phyloP scores from a whole-genome alignment of 2,329 filamentous ascomycete genomes.

The Penicillium capsulatum region DNA sequence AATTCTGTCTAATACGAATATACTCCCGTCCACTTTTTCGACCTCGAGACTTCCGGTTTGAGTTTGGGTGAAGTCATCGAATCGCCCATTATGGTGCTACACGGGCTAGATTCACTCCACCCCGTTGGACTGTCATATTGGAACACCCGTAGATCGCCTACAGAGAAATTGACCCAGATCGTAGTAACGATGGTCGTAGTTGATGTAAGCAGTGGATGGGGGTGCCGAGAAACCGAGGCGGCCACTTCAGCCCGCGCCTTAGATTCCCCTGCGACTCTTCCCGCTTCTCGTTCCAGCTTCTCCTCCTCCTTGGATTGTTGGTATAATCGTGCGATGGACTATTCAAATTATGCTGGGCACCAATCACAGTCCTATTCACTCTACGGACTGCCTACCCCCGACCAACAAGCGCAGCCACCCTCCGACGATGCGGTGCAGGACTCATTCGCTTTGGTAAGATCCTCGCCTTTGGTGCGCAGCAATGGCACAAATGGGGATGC shows the following conservation, averaged over 20 bases:
- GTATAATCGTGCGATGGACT: constrained; percentile 50
- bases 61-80: constrained; percentile 20
- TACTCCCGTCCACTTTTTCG: too few species aligned
- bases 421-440: constrained; percentile 47
- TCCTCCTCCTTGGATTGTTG: neutral
- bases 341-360: constrained; percentile 48
- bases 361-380: constrained; percentile 48
- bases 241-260: neutral
- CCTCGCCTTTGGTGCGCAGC: neutral
- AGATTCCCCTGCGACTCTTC: too few species aligned
- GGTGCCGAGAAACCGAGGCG: too few species aligned
- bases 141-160: too few species aligned
- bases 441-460: constrained; percentile 30
- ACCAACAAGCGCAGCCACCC: constrained; percentile 35
- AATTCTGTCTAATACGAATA: constrained; percentile 16
- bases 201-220: too few species aligned
- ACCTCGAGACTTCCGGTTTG: neutral
- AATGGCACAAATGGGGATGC: neutral
- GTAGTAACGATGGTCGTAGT: too few species aligned
- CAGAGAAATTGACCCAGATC: too few species aligned
- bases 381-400: constrained; percentile 44
- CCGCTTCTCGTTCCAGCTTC: neutral
- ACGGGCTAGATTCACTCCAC: neutral
- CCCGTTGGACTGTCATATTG: neutral
- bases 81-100: constrained; percentile 9